Evolutionary conservation across 805 yeast species (phyloP).

Genomic region (Yarrowia sp.): DNA sequence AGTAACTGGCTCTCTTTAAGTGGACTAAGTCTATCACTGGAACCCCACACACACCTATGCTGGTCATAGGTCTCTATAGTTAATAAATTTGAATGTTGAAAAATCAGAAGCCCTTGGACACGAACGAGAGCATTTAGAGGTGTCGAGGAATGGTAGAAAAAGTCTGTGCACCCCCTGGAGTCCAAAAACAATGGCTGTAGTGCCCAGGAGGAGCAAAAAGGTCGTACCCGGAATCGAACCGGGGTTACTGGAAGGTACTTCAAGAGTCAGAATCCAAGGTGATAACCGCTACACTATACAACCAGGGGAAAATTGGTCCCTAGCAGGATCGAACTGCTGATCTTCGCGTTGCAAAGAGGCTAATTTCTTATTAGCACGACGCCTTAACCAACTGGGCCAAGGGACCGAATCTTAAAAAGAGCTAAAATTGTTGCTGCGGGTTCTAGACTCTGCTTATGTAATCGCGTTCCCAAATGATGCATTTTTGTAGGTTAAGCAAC

Average conservation of each 20-base stretch:
- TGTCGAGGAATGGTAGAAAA: no score
- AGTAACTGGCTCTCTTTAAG: background rate
- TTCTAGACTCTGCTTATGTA: background rate
- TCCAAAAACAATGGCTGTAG: background rate
- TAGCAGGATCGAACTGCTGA: conserved; percentile 47
- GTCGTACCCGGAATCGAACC: conserved; percentile 25
- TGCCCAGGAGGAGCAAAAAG: background rate
- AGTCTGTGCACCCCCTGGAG: background rate
- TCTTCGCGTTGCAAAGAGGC: conserved; percentile 41
- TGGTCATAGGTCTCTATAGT: background rate
- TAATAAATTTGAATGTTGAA: background rate
- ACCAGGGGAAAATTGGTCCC: conserved; percentile 33
- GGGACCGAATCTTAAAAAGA: background rate
- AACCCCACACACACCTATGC: background rate
- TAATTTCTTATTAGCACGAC: conserved; percentile 26
- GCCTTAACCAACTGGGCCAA: conserved; percentile 27
- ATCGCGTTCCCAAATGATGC: background rate
- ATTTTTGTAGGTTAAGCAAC: no score
- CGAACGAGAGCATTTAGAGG: no score
- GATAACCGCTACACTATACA: conserved; percentile 23
- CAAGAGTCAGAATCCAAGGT: conserved; percentile 22
- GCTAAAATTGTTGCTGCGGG: background rate
- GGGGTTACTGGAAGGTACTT: conserved; percentile 20
- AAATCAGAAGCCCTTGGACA: background rate
- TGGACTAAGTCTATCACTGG: background rate